phyloP scores from a whole-genome alignment of 305 asterid species.

The Solanum hybrid region DNA sequence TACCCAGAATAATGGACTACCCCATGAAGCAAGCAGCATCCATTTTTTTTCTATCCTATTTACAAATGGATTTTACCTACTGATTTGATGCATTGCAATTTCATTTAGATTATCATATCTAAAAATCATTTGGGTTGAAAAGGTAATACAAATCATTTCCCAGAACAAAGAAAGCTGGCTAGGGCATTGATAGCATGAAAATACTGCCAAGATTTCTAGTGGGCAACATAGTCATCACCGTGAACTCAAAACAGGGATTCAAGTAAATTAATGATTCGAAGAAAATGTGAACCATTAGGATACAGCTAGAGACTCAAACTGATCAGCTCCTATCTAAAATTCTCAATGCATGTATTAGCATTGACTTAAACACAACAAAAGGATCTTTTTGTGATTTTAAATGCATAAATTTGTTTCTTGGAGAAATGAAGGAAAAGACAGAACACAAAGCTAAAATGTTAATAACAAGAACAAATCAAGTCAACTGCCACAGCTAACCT shows the following conservation, averaged over 20 bases:
- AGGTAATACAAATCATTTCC: not conserved
- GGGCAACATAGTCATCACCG: not conserved
- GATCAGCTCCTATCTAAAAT: not conserved
- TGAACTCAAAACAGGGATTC: not conserved
- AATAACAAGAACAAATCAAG: not conserved
- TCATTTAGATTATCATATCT: not conserved
- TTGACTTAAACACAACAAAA: not conserved
- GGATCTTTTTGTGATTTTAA: not conserved
- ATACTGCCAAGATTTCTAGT: not conserved
- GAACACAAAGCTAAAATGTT: not conserved
- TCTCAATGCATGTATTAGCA: not conserved
- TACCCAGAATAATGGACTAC: not conserved
- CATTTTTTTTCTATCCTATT: not conserved
- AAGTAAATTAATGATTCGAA: not conserved
- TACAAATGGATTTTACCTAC: not conserved
- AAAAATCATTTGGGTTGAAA: not conserved
- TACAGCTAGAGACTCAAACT: not conserved
- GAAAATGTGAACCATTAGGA: not conserved
- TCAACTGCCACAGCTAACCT: conserved; percentile 39
- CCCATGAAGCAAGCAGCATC: not conserved
- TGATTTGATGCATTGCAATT: not conserved
- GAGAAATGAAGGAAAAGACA: not conserved
- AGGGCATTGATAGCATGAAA: not conserved
- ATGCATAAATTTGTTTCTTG: not conserved
- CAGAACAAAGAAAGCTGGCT: not conserved